Evolutionary conservation across 1,284 basidiomycete genomes (phyloP), one percentile per base, ranked within the genome.

Genomic region (Farysia itapuensis): DNA sequence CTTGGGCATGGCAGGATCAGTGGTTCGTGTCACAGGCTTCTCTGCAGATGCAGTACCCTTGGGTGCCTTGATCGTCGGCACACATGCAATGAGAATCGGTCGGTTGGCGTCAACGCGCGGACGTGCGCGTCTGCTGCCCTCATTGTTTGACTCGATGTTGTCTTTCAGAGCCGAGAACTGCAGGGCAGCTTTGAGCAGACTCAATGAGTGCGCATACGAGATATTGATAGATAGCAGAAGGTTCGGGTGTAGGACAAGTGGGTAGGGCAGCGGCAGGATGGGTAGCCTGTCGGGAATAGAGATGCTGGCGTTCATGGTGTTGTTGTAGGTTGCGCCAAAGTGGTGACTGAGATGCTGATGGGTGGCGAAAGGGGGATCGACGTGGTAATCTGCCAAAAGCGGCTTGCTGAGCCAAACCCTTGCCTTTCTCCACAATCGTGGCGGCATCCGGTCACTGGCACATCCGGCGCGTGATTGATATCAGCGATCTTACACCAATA

Each of bases 131-230:
- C 29, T 24, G n/a, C 24, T 29, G 19, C 44, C 23, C 11, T 54
- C 47, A 31, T 59, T 53, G 39, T 52, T 53, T 24, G 59, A 51
- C 28, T 42, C 45, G 41, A 49, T 32, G 31, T 31, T 44, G 20
- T 51, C 37, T 35, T 48, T 46, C 37, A 50, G 43, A 16, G 50
- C 36, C n/a, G 60, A 64, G 40, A 49, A 64, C 34, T 65, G 52
- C n/a, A 74, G 43, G 11, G 71, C 70, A 12, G 73, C 67, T 45
- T 72, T 71, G 65, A 76, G 65, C n/a, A 76, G 60, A 32, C 53
- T 57, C 29, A 76, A 57, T 9, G 71, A 67, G 39, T 74, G 63
- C 13, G 63, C 56, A 38, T 76, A 72, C 3, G 64, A 63, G 35
- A 75, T 49, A 29, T 68, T 65, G 38, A 76, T 64, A 33, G 63